Percentiles rank a stretch among this genome's conserved stretches.
Conservation (phyloP, 768 basidiomycete genomes). For the Coprinellus aureogranulatus region DNA sequence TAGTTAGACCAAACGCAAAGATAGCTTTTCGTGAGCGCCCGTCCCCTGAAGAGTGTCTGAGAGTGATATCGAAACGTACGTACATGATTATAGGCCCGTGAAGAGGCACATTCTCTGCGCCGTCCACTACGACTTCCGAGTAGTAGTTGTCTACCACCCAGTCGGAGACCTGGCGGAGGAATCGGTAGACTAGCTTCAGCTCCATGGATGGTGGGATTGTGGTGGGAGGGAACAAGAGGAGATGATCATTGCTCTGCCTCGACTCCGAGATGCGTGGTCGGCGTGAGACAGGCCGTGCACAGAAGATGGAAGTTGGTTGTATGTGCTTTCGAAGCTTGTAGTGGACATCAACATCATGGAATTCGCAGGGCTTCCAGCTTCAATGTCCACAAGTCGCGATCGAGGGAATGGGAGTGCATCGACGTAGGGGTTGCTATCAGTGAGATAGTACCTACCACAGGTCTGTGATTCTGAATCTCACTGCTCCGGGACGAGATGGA, state of each 20-base stretch:
- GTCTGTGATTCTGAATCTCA: not conserved
- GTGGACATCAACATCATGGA: too few species aligned
- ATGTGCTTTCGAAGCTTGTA: too few species aligned
- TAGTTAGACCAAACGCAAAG: conserved; percentile 19
- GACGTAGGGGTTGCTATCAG: too few species aligned
- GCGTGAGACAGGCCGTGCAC: too few species aligned
- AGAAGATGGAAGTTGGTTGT: too few species aligned
- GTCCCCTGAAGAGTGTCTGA: not conserved
- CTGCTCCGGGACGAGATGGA: not conserved
- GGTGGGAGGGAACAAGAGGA: not conserved
- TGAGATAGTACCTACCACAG: not conserved
- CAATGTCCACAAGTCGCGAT: too few species aligned
- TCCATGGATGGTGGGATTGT: conserved; percentile 43
- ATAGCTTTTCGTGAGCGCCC: too few species aligned
- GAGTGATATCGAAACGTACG: conserved; percentile 21
- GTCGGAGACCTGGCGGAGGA: conserved; percentile 59
- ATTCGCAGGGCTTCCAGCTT: too few species aligned
- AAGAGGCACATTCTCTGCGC: conserved; percentile 52
- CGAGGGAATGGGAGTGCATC: too few species aligned
- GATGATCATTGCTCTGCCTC: too few species aligned
- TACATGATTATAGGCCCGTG: conserved; percentile 63
- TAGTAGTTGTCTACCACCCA: conserved; percentile 63
- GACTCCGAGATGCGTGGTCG: too few species aligned
- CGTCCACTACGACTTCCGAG: conserved; percentile 56
- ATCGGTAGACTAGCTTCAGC: conserved; percentile 53